A percentile compares a stretch with the other conserved stretches of the same genome.
These are phyloP conservation scores for Scolecobasidium constrictum DNA, from an alignment of 2,329 filamentous ascomycete species.

Conservation along the genomic window DNA sequence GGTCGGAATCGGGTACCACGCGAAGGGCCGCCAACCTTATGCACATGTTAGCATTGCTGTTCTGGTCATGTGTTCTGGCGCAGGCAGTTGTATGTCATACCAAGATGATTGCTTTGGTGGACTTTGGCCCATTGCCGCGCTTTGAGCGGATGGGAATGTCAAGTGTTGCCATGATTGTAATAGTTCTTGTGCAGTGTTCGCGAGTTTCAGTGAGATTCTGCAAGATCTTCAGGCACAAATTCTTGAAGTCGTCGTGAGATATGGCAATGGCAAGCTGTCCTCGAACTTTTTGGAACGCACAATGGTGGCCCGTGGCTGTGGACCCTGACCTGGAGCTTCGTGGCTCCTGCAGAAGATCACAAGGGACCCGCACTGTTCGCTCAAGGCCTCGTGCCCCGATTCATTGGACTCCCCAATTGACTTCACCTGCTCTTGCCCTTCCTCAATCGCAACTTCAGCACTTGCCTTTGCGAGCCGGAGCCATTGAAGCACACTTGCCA, in stretches of 20 bases:
- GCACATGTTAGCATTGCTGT: slow-evolving; percentile 17
- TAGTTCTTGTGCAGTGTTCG: background rate
- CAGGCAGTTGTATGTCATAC: slow-evolving; percentile 39
- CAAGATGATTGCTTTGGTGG: slow-evolving; percentile 90
- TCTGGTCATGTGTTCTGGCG: background rate
- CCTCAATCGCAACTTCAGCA: too few species aligned
- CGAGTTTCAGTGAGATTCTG: background rate
- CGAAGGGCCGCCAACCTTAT: slow-evolving; percentile 84
- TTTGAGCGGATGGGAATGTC: slow-evolving; percentile 19
- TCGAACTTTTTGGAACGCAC: slow-evolving; percentile 1
- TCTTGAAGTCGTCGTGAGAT: background rate
- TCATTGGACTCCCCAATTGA: too few species aligned
- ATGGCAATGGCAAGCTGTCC: background rate
- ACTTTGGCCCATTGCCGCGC: slow-evolving; percentile 30
- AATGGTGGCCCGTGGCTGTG: background rate
- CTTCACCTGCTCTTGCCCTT: too few species aligned
- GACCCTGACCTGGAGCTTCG: background rate
- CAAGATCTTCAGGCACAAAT: background rate
- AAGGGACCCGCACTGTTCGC: background rate
- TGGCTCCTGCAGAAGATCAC: background rate
- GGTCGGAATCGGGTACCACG: slow-evolving; percentile 93
- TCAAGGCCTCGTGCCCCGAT: too few species aligned
- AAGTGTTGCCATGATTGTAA: slow-evolving; percentile 10
- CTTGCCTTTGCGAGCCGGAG: too few species aligned
- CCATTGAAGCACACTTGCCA: too few species aligned